phyloP scores from a whole-genome alignment of 2,329 filamentous ascomycete genomes.

The Penicillium sp. region DNA sequence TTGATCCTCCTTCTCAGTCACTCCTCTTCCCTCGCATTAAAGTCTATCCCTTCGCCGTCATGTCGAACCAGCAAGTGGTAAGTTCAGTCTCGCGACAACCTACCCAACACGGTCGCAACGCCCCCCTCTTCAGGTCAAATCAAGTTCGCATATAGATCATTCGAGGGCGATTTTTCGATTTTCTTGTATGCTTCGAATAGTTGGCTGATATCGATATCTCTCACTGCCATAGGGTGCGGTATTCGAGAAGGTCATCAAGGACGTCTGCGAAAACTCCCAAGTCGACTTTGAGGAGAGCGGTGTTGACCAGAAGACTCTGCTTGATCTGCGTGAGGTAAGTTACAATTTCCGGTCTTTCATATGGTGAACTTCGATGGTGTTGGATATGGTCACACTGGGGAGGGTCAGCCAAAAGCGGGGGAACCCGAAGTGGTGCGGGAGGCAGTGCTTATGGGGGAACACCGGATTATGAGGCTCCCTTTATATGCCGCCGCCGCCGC shows the following conservation, averaged over 20 bases:
- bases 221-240: constrained; percentile 65
- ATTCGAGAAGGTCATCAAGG: constrained; percentile 88
- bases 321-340: constrained; percentile 86
- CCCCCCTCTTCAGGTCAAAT: constrained; percentile 14
- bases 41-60: constrained; percentile 29
- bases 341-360: constrained; percentile 14
- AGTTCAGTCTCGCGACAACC: constrained; percentile 39
- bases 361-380: constrained; percentile 14
- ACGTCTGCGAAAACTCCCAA: constrained; percentile 86
- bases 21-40: constrained; percentile 25
- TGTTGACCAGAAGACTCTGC: constrained; percentile 81
- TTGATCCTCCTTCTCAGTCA: neutral
- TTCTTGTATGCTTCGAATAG: neutral
- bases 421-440: constrained; percentile 39
- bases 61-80: constrained; percentile 56
- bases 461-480: constrained; percentile 45
- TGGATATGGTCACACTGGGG: constrained; percentile 31
- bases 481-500: constrained; percentile 44
- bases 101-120: constrained; percentile 31
- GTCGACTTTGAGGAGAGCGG: constrained; percentile 97
- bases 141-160: neutral
- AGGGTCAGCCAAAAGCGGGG: constrained; percentile 44
- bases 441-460: constrained; percentile 43
- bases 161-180: neutral
- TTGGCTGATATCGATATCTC: constrained; percentile 37